Evolutionary conservation across 495 filamentous ascomycete species (phyloP).

Genomic region (Jackrogersella multiformis): DNA sequence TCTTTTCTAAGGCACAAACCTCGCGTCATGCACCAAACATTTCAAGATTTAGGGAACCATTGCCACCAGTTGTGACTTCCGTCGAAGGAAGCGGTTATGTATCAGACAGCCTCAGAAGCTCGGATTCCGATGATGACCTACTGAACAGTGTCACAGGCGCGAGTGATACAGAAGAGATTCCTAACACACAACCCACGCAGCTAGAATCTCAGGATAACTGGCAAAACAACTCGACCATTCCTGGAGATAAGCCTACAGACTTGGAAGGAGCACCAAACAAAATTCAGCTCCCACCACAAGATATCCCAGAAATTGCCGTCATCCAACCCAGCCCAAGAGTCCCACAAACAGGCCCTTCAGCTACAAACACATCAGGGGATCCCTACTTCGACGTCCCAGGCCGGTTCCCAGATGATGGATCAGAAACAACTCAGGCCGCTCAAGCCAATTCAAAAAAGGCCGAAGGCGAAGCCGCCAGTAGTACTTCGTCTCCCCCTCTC

Average conservation of each 20-base stretch:
- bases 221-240: slow-evolving; percentile 9
- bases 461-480: background rate
- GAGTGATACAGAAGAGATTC: slow-evolving; percentile 38
- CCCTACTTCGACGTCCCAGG: slow-evolving; percentile 55
- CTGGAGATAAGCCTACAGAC: slow-evolving; percentile 8
- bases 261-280: background rate
- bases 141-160: slow-evolving; percentile 21
- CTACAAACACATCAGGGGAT: slow-evolving; percentile 16
- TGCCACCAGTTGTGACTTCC: slow-evolving; percentile 72
- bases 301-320: slow-evolving; percentile 48
- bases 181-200: slow-evolving; percentile 36
- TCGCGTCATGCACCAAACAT: slow-evolving; percentile 57
- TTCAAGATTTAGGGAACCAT: slow-evolving; percentile 62
- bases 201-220: slow-evolving; percentile 21
- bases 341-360: slow-evolving; percentile 7
- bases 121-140: slow-evolving; percentile 42
- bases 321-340: slow-evolving; percentile 48
- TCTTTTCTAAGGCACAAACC: slow-evolving; percentile 64
- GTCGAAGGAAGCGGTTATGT: slow-evolving; percentile 68
- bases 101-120: slow-evolving; percentile 54
- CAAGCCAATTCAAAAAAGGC: background rate
- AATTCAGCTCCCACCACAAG: slow-evolving; percentile 8
- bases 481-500: background rate
- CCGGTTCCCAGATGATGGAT: slow-evolving; percentile 54
- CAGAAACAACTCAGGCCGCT: slow-evolving; percentile 27